A percentile compares a stretch with the other conserved stretches of the same genome.
Evolutionary conservation across 768 basidiomycete species (phyloP).

Genomic region (Suillus variegatus): DNA sequence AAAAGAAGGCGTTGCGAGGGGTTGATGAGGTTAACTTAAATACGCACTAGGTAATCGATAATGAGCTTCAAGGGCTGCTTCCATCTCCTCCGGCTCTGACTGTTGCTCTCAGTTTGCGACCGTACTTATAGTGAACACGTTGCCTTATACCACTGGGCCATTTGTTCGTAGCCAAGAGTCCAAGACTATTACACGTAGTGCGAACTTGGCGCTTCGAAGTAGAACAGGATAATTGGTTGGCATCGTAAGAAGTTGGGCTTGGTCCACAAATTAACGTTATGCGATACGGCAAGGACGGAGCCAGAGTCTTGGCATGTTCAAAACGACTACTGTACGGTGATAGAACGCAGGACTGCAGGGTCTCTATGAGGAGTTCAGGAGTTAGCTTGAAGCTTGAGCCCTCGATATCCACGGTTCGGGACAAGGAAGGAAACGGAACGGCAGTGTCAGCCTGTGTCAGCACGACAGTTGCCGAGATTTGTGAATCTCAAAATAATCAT

Average conservation of each 20-base stretch:
- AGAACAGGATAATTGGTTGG: neutral
- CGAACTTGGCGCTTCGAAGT: slow-evolving; percentile 1
- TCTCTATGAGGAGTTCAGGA: neutral
- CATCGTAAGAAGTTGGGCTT: neutral
- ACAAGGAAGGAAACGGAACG: slow-evolving; percentile 25
- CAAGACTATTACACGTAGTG: slow-evolving; percentile 4
- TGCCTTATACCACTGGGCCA: no score
- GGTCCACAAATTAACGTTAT: no score
- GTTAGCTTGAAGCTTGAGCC: neutral
- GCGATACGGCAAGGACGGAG: neutral
- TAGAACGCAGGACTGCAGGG: neutral
- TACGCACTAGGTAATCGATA: no score
- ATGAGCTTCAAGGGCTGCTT: no score
- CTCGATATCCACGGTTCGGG: neutral
- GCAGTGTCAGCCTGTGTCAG: neutral
- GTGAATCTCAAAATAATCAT: slow-evolving; percentile 14
- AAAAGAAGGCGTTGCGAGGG: no score
- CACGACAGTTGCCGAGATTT: slow-evolving; percentile 26
- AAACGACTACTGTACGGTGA: neutral
- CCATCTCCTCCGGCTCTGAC: no score
- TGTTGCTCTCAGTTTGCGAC: no score
- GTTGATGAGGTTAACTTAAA: no score
- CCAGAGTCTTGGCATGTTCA: neutral
- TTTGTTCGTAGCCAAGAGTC: neutral
- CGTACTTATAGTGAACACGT: no score